Evolutionary conservation across 345 rosid genomes (phyloP).

Genomic region (Geranium brycei): DNA sequence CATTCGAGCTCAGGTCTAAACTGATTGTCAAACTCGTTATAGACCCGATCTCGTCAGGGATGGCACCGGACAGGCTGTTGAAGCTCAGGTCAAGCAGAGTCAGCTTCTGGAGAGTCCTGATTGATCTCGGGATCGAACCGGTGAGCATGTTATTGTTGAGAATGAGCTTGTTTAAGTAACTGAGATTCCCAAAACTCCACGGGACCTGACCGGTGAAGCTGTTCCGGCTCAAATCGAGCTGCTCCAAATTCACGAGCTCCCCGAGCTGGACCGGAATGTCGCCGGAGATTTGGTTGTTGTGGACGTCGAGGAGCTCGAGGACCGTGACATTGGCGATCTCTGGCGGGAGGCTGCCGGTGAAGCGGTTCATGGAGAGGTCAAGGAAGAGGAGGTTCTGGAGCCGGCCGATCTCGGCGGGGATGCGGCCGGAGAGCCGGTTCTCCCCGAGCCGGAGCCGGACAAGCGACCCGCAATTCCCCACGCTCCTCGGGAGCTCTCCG

Average conservation of each 20-base stretch:
- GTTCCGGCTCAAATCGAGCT: slow-evolving; percentile 87
- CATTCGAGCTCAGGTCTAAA: slow-evolving; percentile 65
- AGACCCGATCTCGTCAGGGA: slow-evolving; percentile 67
- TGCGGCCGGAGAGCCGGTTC: slow-evolving; percentile 76
- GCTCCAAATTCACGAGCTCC: slow-evolving; percentile 89
- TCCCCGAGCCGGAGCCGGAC: slow-evolving; percentile 89
- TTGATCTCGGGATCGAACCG: slow-evolving; percentile 58
- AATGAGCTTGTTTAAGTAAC: slow-evolving; percentile 88
- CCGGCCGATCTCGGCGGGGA: slow-evolving; percentile 74
- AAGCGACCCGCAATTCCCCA: slow-evolving; percentile 62
- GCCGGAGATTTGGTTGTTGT: slow-evolving; percentile 70
- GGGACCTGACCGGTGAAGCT: slow-evolving; percentile 70
- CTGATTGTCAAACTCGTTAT: slow-evolving; percentile 73
- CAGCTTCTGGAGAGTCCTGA: slow-evolving; percentile 51
- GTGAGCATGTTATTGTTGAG: slow-evolving; percentile 70
- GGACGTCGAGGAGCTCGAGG: slow-evolving; percentile 77
- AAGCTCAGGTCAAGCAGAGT: slow-evolving; percentile 80
- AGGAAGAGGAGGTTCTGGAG: slow-evolving; percentile 86
- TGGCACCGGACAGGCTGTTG: slow-evolving; percentile 57
- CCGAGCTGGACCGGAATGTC: slow-evolving; percentile 70
- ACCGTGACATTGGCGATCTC: slow-evolving; percentile 73
- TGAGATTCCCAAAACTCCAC: slow-evolving; percentile 66
- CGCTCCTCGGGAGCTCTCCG: slow-evolving; percentile 46
- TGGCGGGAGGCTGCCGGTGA: slow-evolving; percentile 60
- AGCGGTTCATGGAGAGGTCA: slow-evolving; percentile 78